phyloP scores from a whole-genome alignment of 371 early-diverging fungal species.

The Haplosporangium sp. region DNA sequence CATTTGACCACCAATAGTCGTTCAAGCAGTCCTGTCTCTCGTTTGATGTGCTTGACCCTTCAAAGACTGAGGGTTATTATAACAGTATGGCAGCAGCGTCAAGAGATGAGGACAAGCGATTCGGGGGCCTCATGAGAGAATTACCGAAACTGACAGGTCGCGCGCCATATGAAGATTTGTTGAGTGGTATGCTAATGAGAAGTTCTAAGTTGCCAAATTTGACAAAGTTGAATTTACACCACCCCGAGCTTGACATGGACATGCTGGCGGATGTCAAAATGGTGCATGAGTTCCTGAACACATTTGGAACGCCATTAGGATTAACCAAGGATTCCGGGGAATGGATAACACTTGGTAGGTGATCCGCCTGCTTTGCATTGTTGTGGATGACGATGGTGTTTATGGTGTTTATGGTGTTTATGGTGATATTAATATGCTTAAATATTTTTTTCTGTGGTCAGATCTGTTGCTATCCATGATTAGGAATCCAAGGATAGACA shows the following conservation, averaged over 20 bases:
- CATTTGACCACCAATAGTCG: not conserved
- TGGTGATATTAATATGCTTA: not conserved
- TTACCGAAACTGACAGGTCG: conserved; percentile 47
- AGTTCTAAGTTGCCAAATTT: conserved; percentile 41
- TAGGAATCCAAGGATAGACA: conserved; percentile 45
- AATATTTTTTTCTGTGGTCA: not conserved
- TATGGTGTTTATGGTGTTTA: too few relatives aligned
- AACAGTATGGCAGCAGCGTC: conserved; percentile 17
- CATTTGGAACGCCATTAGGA: conserved; percentile 45
- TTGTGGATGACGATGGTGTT: too few relatives aligned
- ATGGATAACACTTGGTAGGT: conserved; percentile 46
- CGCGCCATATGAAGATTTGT: conserved; percentile 50
- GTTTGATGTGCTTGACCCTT: conserved; percentile 43
- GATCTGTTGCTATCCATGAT: conserved; percentile 45
- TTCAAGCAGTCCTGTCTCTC: conserved; percentile 48
- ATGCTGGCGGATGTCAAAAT: conserved; percentile 54
- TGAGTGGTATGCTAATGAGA: conserved; percentile 35
- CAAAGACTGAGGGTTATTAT: conserved; percentile 27
- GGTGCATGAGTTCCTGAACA: conserved; percentile 53
- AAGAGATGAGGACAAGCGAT: conserved; percentile 18
- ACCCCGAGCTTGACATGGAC: conserved; percentile 41
- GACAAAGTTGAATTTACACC: conserved; percentile 33
- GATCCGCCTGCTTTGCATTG: too few relatives aligned
- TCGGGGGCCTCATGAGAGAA: conserved; percentile 35
- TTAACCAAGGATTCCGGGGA: conserved; percentile 50